Conservation (phyloP, 2,329 filamentous ascomycete species). For the Monosporascus sp. region DNA sequence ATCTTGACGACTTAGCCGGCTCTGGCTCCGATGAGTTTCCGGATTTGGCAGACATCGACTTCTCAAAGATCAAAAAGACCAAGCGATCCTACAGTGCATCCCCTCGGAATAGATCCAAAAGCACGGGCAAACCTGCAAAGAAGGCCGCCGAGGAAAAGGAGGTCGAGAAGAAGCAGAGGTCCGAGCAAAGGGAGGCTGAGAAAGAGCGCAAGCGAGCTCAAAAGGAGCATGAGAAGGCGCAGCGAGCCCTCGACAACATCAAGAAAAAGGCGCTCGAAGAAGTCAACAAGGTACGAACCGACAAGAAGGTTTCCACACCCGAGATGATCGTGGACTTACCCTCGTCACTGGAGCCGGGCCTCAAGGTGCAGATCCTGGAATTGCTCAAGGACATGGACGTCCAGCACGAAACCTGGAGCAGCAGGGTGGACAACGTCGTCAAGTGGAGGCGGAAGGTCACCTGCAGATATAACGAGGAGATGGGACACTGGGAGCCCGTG, state of each 20-base stretch:
- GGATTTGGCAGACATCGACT: slow-evolving; percentile 37
- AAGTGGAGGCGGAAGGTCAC: slow-evolving; percentile 65
- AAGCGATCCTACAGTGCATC: slow-evolving; percentile 11
- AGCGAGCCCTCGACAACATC: slow-evolving; percentile 59
- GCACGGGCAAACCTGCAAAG: slow-evolving; percentile 6
- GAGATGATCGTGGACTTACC: slow-evolving; percentile 77
- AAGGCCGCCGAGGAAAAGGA: slow-evolving; percentile 30
- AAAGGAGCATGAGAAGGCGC: slow-evolving; percentile 54
- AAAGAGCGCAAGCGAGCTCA: slow-evolving; percentile 52
- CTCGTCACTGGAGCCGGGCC: slow-evolving; percentile 42
- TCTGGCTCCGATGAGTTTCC: slow-evolving; percentile 42
- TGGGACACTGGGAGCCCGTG: slow-evolving; percentile 61
- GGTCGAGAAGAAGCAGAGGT: slow-evolving; percentile 39
- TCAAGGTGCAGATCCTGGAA: slow-evolving; percentile 40
- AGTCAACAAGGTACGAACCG: slow-evolving; percentile 66
- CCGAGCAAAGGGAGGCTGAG: slow-evolving; percentile 45
- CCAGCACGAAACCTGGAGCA: slow-evolving; percentile 39
- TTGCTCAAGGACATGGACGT: slow-evolving; percentile 49
- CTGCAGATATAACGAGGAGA: slow-evolving; percentile 55
- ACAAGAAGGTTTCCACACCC: slow-evolving; percentile 66
- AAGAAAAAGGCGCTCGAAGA: slow-evolving; percentile 61
- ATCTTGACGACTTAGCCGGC: slow-evolving; percentile 28
- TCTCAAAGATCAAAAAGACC: slow-evolving; percentile 21
- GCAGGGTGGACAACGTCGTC: slow-evolving; percentile 47
- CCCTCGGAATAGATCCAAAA: slow-evolving; percentile 14